These are phyloP conservation scores for Claviceps lovelessii DNA, from an alignment of 2,329 filamentous ascomycete species.

Conservation along the genomic window DNA sequence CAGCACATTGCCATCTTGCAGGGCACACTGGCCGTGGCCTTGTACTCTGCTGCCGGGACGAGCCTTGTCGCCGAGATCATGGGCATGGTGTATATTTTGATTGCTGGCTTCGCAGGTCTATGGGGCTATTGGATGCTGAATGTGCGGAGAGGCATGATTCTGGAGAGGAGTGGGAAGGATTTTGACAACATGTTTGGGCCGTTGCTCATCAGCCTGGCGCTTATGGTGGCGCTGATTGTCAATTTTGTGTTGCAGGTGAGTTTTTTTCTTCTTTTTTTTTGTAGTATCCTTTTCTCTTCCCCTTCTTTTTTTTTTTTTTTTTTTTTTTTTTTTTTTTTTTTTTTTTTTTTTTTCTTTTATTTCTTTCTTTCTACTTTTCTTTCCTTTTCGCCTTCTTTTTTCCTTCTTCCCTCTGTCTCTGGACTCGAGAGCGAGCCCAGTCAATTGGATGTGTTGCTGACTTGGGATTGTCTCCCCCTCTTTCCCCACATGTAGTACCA, in stretches of 20 bases:
- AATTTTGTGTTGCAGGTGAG: conserved; percentile 82
- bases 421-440: too few species aligned
- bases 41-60: conserved; percentile 77
- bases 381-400: too few species aligned
- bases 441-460: too few species aligned
- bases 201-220: conserved; percentile 62
- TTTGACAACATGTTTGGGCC: conserved; percentile 85
- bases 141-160: conserved; percentile 62
- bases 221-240: conserved; percentile 64
- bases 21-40: conserved; percentile 64
- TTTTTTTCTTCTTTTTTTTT: conserved; percentile 3
- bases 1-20: conserved; percentile 87
- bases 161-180: conserved; percentile 74
- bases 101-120: conserved; percentile 66
- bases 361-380: too few species aligned
- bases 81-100: conserved; percentile 67
- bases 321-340: background rate
- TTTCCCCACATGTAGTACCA: conserved; percentile 13
- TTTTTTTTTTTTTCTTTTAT: too few species aligned
- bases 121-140: conserved; percentile 86
- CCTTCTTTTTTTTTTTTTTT: background rate
- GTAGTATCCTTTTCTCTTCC: background rate
- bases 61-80: conserved; percentile 64
- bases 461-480: too few species aligned
- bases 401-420: too few species aligned